Evolutionary conservation across 768 basidiomycete genomes (phyloP).

Genomic region (Mycena floridula): DNA sequence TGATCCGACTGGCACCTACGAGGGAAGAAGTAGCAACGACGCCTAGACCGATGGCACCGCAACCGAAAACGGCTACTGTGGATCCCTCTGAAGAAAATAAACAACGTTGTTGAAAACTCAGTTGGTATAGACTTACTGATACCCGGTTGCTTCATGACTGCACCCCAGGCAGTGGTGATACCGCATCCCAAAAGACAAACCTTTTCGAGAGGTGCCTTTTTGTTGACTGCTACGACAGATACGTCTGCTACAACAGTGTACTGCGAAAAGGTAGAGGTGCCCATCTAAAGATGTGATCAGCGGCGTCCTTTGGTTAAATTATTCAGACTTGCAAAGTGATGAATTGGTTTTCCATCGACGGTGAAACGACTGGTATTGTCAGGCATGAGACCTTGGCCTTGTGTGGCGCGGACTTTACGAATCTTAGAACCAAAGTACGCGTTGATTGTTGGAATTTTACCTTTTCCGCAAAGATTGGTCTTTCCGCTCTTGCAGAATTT

Average conservation of each 20-base stretch:
- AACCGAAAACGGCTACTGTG: constrained; percentile 91
- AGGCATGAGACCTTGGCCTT: constrained; percentile 94
- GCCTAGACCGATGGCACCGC: constrained; percentile 94
- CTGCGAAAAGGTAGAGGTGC: constrained; percentile 98
- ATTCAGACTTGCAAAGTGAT: constrained; percentile 74
- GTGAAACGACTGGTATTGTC: constrained; percentile 86
- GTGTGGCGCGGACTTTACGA: constrained; percentile 75
- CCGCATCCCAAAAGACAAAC: constrained; percentile 97
- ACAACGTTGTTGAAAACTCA: not conserved
- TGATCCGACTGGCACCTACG: constrained; percentile 82
- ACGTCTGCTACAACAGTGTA: constrained; percentile 98
- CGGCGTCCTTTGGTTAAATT: not conserved
- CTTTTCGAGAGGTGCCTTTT: constrained; percentile 84
- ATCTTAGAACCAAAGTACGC: constrained; percentile 1
- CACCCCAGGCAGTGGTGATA: constrained; percentile 98
- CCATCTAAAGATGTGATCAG: constrained; percentile 63
- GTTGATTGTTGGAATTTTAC: constrained; percentile 28
- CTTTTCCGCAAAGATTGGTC: constrained; percentile 97
- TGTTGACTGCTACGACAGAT: constrained; percentile 88
- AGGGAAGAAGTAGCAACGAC: constrained; percentile 74
- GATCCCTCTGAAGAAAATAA: constrained; percentile 55
- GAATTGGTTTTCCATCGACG: constrained; percentile 77
- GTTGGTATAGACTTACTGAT: constrained; percentile 47
- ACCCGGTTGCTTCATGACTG: constrained; percentile 86
- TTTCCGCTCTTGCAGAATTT: constrained; percentile 99